Conservation (phyloP, 495 filamentous ascomycete species). For the Podospora pseudoanserina region DNA sequence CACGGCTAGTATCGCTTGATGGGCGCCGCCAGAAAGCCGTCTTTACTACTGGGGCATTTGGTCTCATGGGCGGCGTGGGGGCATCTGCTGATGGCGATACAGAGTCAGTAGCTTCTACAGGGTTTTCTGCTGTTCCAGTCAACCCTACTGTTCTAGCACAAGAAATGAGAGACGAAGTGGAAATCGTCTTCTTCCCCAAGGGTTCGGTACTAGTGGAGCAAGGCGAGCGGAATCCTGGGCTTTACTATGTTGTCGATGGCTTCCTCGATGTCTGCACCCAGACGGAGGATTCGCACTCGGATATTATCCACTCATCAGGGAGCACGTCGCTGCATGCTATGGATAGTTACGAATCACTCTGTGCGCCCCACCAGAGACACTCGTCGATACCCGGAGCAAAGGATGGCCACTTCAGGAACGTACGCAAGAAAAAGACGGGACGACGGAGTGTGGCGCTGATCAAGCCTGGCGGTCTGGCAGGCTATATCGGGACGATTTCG, state of each 20-base stretch:
- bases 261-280: conserved; percentile 83
- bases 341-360: conserved; percentile 33
- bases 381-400: conserved; percentile 15
- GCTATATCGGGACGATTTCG: conserved; percentile 88
- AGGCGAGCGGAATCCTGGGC: conserved; percentile 88
- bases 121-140: conserved; percentile 41
- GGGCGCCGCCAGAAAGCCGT: conserved; percentile 77
- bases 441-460: conserved; percentile 78
- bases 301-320: conserved; percentile 35
- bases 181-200: conserved; percentile 95
- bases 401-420: conserved; percentile 19
- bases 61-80: conserved; percentile 89
- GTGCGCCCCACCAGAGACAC: conserved; percentile 21
- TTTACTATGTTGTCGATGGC: conserved; percentile 97
- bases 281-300: conserved; percentile 33
- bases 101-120: conserved; percentile 72
- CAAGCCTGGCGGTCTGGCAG: conserved; percentile 91
- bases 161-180: conserved; percentile 87
- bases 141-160: conserved; percentile 54
- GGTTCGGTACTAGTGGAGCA: conserved; percentile 95
- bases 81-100: conserved; percentile 76
- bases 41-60: conserved; percentile 82
- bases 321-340: conserved; percentile 35
- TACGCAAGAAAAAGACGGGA: conserved; percentile 23
- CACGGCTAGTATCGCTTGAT: conserved; percentile 80